Evolutionary conservation across 2,329 filamentous ascomycete genomes (phyloP).

Genomic region (Colletotrichum tropicale): DNA sequence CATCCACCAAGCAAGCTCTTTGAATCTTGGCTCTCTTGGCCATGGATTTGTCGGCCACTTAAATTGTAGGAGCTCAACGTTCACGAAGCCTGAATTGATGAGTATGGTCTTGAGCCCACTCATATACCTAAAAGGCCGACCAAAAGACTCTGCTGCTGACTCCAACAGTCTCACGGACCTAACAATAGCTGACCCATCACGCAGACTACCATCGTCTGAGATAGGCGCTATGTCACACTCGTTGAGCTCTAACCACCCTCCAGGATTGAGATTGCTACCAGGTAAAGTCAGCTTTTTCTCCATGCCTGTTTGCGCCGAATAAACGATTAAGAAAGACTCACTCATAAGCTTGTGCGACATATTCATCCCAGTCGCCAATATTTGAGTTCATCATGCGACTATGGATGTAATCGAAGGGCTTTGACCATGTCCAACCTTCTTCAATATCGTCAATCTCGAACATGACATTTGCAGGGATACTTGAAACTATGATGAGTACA

Average conservation of each 20-base stretch:
- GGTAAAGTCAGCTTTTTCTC: background rate
- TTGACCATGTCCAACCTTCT: constrained; percentile 33
- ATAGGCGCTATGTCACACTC: background rate
- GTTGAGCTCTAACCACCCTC: background rate
- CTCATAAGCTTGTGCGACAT: constrained; percentile 35
- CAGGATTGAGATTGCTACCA: constrained; percentile 16
- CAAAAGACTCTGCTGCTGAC: background rate
- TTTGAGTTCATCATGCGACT: background rate
- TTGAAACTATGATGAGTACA: background rate
- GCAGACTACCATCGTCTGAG: background rate
- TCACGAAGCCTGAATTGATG: constrained; percentile 55
- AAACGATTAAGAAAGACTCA: background rate
- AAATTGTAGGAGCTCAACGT: constrained; percentile 51
- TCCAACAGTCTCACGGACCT: background rate
- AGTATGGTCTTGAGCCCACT: constrained; percentile 37
- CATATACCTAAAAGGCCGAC: background rate
- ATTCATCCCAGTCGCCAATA: constrained; percentile 35
- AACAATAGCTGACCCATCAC: background rate
- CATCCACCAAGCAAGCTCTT: constrained; percentile 46
- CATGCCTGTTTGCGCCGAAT: background rate
- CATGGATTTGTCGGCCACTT: constrained; percentile 57
- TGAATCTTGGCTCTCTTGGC: constrained; percentile 54
- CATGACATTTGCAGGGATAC: constrained; percentile 25
- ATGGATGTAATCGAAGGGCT: constrained; percentile 36
- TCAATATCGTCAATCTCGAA: constrained; percentile 45